phyloP scores from a whole-genome alignment of 177 flowering plant genomes.

The Vitis hybrid region DNA sequence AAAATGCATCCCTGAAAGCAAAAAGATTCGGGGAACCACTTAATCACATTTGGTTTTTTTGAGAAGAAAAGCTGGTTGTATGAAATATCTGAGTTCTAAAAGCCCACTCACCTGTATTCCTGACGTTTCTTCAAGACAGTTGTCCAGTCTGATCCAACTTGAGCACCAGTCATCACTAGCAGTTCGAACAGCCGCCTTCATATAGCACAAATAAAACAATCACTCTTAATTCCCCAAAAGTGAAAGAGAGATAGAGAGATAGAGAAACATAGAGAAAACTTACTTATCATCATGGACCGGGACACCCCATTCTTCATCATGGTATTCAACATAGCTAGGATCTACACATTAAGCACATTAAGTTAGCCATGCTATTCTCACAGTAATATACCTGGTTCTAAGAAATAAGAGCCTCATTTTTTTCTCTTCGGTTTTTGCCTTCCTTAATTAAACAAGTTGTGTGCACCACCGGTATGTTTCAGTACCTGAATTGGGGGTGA shows the following conservation, averaged over 20 bases:
- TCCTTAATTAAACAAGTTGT: too few species aligned
- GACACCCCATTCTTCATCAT: conserved; percentile 99
- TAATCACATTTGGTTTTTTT: neutral
- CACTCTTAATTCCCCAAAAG: neutral
- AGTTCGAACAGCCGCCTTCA: conserved; percentile 80
- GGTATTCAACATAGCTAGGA: conserved; percentile 84
- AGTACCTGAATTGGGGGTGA: conserved; percentile 83
- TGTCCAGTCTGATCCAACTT: conserved; percentile 94
- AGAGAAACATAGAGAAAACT: conserved; percentile 5
- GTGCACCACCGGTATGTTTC: neutral
- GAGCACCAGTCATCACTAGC: conserved; percentile 75
- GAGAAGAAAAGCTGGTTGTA: neutral
- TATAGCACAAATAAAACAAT: neutral
- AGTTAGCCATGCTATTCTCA: too few species aligned
- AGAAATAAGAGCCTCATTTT: too few species aligned
- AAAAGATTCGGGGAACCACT: neutral
- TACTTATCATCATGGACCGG: conserved; percentile 93
- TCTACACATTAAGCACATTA: conserved; percentile 34
- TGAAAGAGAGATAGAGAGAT: conserved; percentile 14
- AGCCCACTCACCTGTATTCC: conserved; percentile 53
- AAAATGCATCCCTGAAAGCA: conserved; percentile 63
- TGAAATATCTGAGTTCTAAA: neutral
- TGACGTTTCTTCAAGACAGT: conserved; percentile 77
- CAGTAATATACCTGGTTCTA: too few species aligned
- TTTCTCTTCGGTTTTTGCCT: too few species aligned